Evolutionary conservation across 2,329 filamentous ascomycete genomes (phyloP).

Genomic region (Aspergillus sp.): DNA sequence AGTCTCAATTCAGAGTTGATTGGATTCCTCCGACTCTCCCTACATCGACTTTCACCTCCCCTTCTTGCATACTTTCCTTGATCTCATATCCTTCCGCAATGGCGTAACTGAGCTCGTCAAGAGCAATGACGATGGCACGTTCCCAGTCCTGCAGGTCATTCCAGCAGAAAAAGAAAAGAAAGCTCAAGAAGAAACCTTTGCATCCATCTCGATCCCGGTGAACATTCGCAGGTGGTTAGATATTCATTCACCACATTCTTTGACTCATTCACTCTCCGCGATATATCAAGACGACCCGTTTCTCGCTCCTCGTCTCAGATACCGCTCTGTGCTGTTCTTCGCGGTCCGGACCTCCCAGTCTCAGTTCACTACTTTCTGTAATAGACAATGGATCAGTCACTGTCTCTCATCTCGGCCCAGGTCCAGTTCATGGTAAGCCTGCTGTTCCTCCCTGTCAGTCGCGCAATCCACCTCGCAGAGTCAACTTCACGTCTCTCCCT

Average conservation of each 20-base stretch:
- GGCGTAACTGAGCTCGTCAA: constrained; percentile 17
- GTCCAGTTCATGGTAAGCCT: constrained; percentile 32
- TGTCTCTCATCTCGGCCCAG: constrained; percentile 30
- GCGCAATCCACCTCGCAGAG: background rate
- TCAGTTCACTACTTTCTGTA: too few species aligned
- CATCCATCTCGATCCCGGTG: background rate
- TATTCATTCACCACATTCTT: background rate
- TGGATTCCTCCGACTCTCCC: background rate
- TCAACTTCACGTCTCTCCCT: background rate
- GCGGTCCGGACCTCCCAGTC: too few species aligned
- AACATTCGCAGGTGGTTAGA: background rate
- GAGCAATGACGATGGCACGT: constrained; percentile 17
- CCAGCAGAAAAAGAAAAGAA: constrained; percentile 19
- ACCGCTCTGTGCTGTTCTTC: background rate
- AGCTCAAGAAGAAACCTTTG: constrained; percentile 8
- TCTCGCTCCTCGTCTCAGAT: background rate
- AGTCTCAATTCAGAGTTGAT: too few species aligned
- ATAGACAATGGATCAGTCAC: constrained; percentile 25
- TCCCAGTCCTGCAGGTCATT: constrained; percentile 13
- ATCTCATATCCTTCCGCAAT: constrained; percentile 18
- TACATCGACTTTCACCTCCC: background rate
- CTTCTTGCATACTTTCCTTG: constrained; percentile 13
- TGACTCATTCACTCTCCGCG: background rate
- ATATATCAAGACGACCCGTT: background rate
- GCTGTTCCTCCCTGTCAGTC: background rate